phyloP scores from a whole-genome alignment of 73 alveolate genomes.

The Tetrahymena borealis region DNA sequence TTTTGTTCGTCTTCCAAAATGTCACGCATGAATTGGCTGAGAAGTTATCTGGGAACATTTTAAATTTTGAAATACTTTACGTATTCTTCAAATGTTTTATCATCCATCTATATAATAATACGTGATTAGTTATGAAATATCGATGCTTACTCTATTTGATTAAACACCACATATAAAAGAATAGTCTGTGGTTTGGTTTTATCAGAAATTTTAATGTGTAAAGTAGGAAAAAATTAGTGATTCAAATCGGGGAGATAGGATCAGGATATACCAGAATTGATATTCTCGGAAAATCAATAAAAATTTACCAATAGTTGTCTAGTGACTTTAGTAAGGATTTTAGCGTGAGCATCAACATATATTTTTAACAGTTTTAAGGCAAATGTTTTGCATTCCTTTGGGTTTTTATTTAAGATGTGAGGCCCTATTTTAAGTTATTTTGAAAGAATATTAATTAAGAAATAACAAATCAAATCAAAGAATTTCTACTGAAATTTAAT shows the following conservation, averaged over 20 bases:
- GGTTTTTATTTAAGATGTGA: neutral
- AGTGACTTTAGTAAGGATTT: neutral
- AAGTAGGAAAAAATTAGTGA: too few relatives aligned
- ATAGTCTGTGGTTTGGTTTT: too few relatives aligned
- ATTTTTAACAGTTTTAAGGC: neutral
- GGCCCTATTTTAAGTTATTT: neutral
- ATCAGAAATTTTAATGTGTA: too few relatives aligned
- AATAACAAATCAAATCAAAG: neutral
- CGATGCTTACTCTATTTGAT: too few relatives aligned
- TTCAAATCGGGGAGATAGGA: too few relatives aligned
- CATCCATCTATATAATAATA: neutral
- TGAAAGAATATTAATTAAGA: neutral
- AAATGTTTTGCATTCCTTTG: neutral
- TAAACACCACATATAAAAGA: too few relatives aligned
- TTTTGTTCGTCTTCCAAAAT: neutral
- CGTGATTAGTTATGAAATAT: too few relatives aligned
- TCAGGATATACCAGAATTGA: too few relatives aligned
- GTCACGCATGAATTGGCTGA: neutral
- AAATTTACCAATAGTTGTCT: neutral
- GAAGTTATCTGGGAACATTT: neutral
- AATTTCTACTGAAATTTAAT: neutral
- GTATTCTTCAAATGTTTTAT: neutral
- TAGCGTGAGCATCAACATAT: neutral
- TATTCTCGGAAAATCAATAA: neutral
- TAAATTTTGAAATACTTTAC: neutral